Evolutionary conservation across 2,329 filamentous ascomycete genomes (phyloP), one percentile per base, ranked within the genome.

Genomic region (Xylaria sp.): DNA sequence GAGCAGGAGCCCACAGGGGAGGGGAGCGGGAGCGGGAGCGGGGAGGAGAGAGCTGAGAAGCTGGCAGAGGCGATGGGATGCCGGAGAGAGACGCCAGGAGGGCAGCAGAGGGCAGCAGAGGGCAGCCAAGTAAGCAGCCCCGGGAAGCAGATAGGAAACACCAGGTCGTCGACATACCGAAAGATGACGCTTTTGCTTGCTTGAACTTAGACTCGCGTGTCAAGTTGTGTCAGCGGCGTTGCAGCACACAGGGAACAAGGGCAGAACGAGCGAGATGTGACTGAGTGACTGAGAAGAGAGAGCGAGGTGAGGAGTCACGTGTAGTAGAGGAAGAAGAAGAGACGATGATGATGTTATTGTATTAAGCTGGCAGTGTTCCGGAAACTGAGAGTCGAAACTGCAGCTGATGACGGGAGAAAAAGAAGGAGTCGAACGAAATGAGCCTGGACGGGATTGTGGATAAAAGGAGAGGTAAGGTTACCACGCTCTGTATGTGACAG

Each of bases 201-300:
- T 42, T 42, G 9, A 42, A 42, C 37, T 55, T 48, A 57, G 49
- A 64, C 55, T 63, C 60, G 58, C 60, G 62, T 60, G 55, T 64
- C 55, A 55, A 60, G 55, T 57, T 74, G 74, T 75, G 69, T 74
- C 68, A 68, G 69, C 65, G 67, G 68, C 66, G 71, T 69, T 67
- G 69, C 68, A 68, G 64, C 63, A 66, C 62, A 55, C 62, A 55
- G 63, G 59, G 62, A 48, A 51, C 42, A 60, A 61, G 37, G 42
- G 51, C 59, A 60, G 65, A 66, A 65, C 64, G 65, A 69, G 64
- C 65, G 68, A 67, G 13, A 16, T 13, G 13, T 66, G 37, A 42
- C 37, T 42, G 37, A 65, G 57, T 66, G 61, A 59, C 60, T 62
- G 53, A 56, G 56, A 52, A 58, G 19, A 53, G 39, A 48, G 57